Evolutionary conservation across 1,284 basidiomycete species (phyloP), one percentile per base, ranked within the genome.

Genomic region (Prillingera fragicola): DNA sequence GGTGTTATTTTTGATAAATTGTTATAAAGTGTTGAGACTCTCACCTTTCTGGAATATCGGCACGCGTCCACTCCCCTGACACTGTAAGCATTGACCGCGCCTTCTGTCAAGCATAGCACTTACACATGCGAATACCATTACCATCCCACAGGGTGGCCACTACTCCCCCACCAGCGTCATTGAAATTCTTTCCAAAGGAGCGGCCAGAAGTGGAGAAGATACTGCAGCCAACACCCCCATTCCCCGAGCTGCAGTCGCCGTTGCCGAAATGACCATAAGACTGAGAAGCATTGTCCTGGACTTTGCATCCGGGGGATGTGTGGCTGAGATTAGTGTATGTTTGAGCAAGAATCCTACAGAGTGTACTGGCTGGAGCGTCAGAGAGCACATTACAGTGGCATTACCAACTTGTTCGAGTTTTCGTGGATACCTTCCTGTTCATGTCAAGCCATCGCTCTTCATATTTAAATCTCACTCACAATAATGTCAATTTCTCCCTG

Each of bases 121-220:
- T 48, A 73, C 86, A 94, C 36, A 90, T 76, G 39, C 74, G 77
- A 65, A 94, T 81, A 5, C 84, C 87, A 6, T 68, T 61, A 23
- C 60, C 59, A 55, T 83, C 78, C 81, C 85, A 84, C 26, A 80
- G 67, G 67, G 84, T 82, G 1, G 80, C 86, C 56, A 75, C 87
- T 17, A 89, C 84, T 14, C 87, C 87, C 9, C 88, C 88, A 2
- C 74, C 73, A 12, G 60, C 62, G 13, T 53, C 57, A 69, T 89
- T 88, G 74, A 89, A 87, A 4, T 74, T 75, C 41, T 77, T 70
- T 1, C 87, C 87, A 54, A 81, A 92, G 7, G 80, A 79, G 10
- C 65, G 65, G 12, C 70, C 53, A 28, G 77, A 75, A 17, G 70
- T 60, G 47, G 83, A 82, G 21, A 67, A 51, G 59, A 82, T 81